Percentiles rank a stretch among this genome's conserved stretches.
Conservation (phyloP, 2,329 filamentous ascomycete species). For the Myriosclerotinia curreyana region DNA sequence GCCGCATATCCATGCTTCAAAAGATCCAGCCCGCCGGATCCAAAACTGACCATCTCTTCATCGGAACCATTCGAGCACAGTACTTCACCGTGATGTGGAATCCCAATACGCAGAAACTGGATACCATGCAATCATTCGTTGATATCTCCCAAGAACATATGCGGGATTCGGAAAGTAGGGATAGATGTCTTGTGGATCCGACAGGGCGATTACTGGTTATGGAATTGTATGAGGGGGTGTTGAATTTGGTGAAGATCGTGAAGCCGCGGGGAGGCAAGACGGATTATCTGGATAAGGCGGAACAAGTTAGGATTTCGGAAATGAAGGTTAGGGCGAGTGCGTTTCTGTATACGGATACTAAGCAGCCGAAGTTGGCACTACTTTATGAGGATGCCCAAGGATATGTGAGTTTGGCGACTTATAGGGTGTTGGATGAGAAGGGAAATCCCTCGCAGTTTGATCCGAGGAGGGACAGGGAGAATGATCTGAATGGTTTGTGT, state of each 20-base stretch:
- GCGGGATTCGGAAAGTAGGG: constrained; percentile 77
- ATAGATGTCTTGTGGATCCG: constrained; percentile 81
- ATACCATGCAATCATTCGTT: constrained; percentile 49
- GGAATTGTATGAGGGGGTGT: constrained; percentile 65
- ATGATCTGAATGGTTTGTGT: constrained; percentile 53
- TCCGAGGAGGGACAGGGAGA: constrained; percentile 52
- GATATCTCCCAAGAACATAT: constrained; percentile 58
- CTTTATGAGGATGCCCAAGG: constrained; percentile 62
- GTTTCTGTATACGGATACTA: constrained; percentile 57
- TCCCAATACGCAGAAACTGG: constrained; percentile 48
- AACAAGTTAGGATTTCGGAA: constrained; percentile 62
- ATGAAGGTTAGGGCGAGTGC: constrained; percentile 63
- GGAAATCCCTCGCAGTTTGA: constrained; percentile 53
- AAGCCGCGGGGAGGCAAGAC: constrained; percentile 50
- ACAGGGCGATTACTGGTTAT: constrained; percentile 65
- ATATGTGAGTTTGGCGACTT: constrained; percentile 56
- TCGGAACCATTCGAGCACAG: constrained; percentile 84
- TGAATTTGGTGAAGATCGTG: constrained; percentile 61
- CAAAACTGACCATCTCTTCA: constrained; percentile 78
- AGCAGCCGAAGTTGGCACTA: constrained; percentile 60
- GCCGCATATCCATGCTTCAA: constrained; percentile 81
- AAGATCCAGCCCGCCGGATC: constrained; percentile 73
- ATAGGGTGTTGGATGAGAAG: constrained; percentile 59
- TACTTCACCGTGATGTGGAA: constrained; percentile 94
- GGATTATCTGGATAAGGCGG: constrained; percentile 59